These are phyloP conservation scores for Podaxis sp. DNA, from an alignment of 768 basidiomycete species.

Conservation along the genomic window DNA sequence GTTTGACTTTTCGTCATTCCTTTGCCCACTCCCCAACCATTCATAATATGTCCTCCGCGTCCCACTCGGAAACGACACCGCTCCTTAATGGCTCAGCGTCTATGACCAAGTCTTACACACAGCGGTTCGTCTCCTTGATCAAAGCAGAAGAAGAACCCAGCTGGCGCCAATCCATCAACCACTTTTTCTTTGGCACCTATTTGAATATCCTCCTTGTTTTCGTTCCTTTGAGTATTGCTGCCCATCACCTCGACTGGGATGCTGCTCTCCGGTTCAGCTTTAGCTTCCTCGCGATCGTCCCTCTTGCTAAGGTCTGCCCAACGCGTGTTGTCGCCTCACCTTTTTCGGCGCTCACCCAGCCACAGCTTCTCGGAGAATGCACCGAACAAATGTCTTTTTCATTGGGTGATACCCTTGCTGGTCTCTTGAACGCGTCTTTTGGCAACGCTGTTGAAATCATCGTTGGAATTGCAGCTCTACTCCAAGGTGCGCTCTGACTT, in stretches of 20 bases:
- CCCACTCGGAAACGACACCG: constrained; percentile 42
- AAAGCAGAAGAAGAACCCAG: constrained; percentile 66
- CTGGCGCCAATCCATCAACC: constrained; percentile 55
- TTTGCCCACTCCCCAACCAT: constrained; percentile 20
- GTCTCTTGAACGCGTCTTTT: constrained; percentile 82
- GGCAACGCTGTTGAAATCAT: constrained; percentile 89
- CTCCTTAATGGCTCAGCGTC: constrained; percentile 42
- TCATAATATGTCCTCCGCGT: constrained; percentile 31
- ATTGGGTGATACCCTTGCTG: constrained; percentile 84
- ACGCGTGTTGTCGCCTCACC: not conserved
- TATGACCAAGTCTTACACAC: constrained; percentile 24
- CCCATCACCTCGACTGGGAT: constrained; percentile 74
- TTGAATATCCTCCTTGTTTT: constrained; percentile 79
- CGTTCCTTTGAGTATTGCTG: constrained; percentile 68
- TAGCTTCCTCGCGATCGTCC: constrained; percentile 82
- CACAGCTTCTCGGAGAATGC: constrained; percentile 72
- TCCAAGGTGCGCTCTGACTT: constrained; percentile 53
- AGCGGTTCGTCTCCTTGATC: constrained; percentile 40
- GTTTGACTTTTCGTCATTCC: constrained; percentile 19
- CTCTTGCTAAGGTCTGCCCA: constrained; percentile 75
- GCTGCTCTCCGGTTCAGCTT: constrained; percentile 71
- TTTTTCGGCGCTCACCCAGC: constrained; percentile 9
- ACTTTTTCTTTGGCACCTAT: constrained; percentile 65
- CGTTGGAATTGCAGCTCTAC: constrained; percentile 81
- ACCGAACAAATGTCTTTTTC: constrained; percentile 79